phyloP scores from a whole-genome alignment of 2,329 filamentous ascomycete species.

The Trichoderma sp. region DNA sequence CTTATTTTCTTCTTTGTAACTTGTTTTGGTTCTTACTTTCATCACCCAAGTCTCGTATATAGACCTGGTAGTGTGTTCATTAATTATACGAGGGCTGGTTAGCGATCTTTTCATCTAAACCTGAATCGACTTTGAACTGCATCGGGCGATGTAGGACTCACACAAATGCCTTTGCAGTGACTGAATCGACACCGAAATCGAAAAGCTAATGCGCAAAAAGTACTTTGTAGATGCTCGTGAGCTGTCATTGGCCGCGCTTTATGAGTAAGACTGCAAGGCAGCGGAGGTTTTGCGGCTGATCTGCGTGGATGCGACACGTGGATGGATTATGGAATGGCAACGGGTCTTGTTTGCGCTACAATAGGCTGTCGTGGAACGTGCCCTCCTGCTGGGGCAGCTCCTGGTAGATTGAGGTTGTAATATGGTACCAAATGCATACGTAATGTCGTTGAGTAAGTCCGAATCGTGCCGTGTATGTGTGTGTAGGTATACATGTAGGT shows the following conservation, averaged over 20 bases:
- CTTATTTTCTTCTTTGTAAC: not conserved
- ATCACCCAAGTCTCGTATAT: not conserved
- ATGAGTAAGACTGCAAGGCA: not conserved
- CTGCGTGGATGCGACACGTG: not conserved
- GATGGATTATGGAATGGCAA: not conserved
- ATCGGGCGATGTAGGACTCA: not conserved
- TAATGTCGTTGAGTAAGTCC: not conserved
- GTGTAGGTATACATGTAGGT: too few species aligned
- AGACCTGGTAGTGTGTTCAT: not conserved
- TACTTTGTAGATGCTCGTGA: not conserved
- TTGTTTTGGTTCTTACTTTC: not conserved
- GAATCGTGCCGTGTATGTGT: not conserved
- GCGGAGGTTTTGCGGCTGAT: not conserved
- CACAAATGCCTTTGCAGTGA: not conserved
- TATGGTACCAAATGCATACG: not conserved
- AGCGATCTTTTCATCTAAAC: constrained; percentile 6
- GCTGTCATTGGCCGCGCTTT: not conserved
- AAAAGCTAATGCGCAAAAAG: not conserved
- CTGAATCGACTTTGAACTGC: not conserved
- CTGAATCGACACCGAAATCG: not conserved
- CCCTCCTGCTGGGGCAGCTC: not conserved
- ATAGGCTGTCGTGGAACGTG: not conserved
- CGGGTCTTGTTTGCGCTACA: not conserved
- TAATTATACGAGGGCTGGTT: constrained; percentile 14
- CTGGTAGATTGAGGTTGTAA: not conserved